Base-by-base conservation (phyloP, 2,329 filamentous ascomycete genomes). In the Aphanoascus verrucosus region DNA sequence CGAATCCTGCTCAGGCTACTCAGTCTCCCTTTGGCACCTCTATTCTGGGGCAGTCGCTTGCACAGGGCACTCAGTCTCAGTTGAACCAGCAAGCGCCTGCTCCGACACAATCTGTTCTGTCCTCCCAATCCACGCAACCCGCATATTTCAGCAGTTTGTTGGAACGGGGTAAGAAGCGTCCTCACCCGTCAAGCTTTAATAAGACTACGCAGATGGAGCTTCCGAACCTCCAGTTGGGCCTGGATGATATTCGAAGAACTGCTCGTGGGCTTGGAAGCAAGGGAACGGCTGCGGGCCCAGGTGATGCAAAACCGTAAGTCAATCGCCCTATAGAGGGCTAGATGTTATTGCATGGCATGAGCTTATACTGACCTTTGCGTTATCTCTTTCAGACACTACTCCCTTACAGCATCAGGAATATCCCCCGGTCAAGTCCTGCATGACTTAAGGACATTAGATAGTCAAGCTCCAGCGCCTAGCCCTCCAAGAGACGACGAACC, bases 371-470 rank as follows among this genome's bases (percentile, higher is more conserved):
- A 28, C 15, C 44, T 14, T 28, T 19, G 42, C n/a, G 45, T 14
- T 20, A 23, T 44, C 14, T 23, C 19, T 17, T 46, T 41, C 57
- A 90, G 86, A 62, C 91, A 96, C 67, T 96, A 95, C 69, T 77
- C 97, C 40, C 83, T 98, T 48, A 89, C 91, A 28, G 91, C 88
- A 6, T 97, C 93, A 11, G 93, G 93, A 34, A 86, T 98, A 54
- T 88, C 94, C 64, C 88, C 91, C 12, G 85, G 86, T 40, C 80
- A 85, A 58, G 88, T 91, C 12, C 81, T 94, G 49, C 86, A 86
- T 66, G 91, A 97, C 63, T 81, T 98, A 19, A 87, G 88, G 63
- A 80, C 84, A 55, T 83, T 97, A 81, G 68, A 82, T 79, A 62
- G 84, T 85, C 69, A 86, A 81, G 64, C 75, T 78, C 54, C 79